A percentile compares a stretch with the other conserved stretches of the same genome.
Conservation (phyloP, 495 filamentous ascomycete genomes). For the Opeltia flavorubescens region DNA sequence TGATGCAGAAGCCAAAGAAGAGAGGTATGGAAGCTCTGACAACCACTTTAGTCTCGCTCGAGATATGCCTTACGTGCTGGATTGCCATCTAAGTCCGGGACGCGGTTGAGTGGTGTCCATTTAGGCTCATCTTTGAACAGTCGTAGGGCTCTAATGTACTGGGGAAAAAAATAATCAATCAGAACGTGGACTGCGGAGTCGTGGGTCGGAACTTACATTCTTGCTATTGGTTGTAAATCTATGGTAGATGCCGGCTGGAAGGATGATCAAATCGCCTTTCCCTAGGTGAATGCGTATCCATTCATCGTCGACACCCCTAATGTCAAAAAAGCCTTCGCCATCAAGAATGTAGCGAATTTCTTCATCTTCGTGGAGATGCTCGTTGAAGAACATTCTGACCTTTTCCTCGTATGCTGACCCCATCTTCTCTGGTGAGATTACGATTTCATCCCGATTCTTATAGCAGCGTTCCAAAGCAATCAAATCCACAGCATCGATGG, state of each 20-base stretch:
- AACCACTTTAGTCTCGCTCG: too few species aligned
- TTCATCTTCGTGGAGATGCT: slow-evolving; percentile 97
- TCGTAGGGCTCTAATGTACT: slow-evolving; percentile 89
- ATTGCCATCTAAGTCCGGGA: slow-evolving; percentile 64
- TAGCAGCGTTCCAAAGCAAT: slow-evolving; percentile 68
- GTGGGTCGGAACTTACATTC: slow-evolving; percentile 52
- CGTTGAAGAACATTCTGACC: slow-evolving; percentile 81
- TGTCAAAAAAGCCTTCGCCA: slow-evolving; percentile 87
- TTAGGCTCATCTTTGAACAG: slow-evolving; percentile 98
- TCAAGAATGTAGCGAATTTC: slow-evolving; percentile 96
- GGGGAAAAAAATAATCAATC: not conserved
- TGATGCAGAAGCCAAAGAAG: too few species aligned
- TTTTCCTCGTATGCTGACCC: slow-evolving; percentile 75
- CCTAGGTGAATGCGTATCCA: slow-evolving; percentile 78
- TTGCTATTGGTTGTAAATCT: slow-evolving; percentile 85
- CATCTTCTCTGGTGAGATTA: slow-evolving; percentile 77
- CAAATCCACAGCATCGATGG: slow-evolving; percentile 48
- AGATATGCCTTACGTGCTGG: slow-evolving; percentile 43
- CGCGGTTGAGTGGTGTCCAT: slow-evolving; percentile 89
- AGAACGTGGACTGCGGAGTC: not conserved
- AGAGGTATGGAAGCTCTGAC: too few species aligned
- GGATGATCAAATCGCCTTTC: slow-evolving; percentile 63
- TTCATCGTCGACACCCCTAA: slow-evolving; percentile 55
- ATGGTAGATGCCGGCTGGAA: slow-evolving; percentile 92
- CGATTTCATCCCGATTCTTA: slow-evolving; percentile 89